Base-by-base conservation (phyloP, 768 basidiomycete genomes). In the Mycena amicta region DNA sequence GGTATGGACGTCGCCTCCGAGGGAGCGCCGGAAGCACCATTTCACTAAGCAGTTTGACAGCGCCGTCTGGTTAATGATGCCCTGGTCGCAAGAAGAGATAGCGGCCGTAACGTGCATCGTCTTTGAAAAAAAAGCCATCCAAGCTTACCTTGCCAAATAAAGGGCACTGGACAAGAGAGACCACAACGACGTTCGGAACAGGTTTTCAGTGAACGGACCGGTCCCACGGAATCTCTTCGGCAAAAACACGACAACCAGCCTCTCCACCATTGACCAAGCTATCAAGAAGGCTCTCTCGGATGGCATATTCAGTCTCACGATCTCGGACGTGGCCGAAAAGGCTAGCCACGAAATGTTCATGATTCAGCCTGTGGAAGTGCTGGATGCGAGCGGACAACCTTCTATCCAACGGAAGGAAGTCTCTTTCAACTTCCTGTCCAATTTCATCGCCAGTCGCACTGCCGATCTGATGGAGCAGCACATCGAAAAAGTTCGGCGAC, bases 51-150 rank as follows among this genome's bases (percentile, higher is more conserved):
- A 49, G 18, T 33, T 16, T 16, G 0, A n/a, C 11, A 46, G 33
- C 26, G 11, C 1, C 4, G 16, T 20, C 11, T 59, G 57, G 57
- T 53, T 27, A 30, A 59, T 59, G 57, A 53, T 25, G 27, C 52
- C 57, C n/a, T 59, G 57, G 58, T 50, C 46, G 20, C 13, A 1
- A 30, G 15, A 37, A 20, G 58, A 59, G 41, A 59, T 59, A 30
- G 28, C 28, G 1, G 52, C 53, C 5, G 27, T 43, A 29, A 54
- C n/a, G 58, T 59, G n/a, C 28, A 46, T 50, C 47, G 29, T 37
- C 58, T 54, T 54, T 50, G 26, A 50, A 13, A 30, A 28, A 41
- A 43, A 25, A 23, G 4, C 33, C 50, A 33, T 49, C 20, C 23
- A 22, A 20, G 16, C 46, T 55, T 41, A 58, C 56, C 23, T 45